Conservation (phyloP, 2,329 filamentous ascomycete species). For the Purpureocillium takamizusanense region DNA sequence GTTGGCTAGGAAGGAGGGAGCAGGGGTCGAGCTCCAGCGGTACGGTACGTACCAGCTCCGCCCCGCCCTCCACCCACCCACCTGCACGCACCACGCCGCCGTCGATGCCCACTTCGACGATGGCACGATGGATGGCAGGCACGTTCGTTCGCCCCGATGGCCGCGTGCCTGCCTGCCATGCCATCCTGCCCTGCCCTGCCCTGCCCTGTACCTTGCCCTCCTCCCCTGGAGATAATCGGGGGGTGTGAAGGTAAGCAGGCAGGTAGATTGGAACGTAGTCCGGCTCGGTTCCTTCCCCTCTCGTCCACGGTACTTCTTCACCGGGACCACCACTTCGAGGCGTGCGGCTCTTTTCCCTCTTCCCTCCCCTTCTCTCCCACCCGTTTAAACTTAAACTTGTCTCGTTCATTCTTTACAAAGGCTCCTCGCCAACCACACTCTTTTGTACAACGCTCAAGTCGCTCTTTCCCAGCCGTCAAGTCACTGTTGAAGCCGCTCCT, state of each 20-base stretch:
- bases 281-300: too few species aligned
- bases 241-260: too few species aligned
- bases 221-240: too few species aligned
- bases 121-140: too few species aligned
- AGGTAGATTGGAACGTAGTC: too few species aligned
- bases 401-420: background rate
- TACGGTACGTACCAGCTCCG: background rate
- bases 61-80: background rate
- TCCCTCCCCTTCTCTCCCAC: background rate
- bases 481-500: background rate
- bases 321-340: background rate
- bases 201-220: too few species aligned
- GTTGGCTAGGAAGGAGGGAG: too few species aligned
- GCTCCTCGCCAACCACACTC: background rate
- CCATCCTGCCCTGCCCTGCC: too few species aligned
- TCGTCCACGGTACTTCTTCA: conserved; percentile 3
- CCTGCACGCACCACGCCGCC: background rate
- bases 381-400: background rate
- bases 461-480: background rate
- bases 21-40: too few species aligned
- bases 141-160: too few species aligned
- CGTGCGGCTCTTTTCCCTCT: background rate
- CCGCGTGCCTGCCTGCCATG: too few species aligned
- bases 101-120: too few species aligned
- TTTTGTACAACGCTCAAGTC: background rate